These are phyloP conservation scores for Phytophthora europaea DNA, from an alignment of 352 stramenopile genomes.

Conservation along the genomic window DNA sequence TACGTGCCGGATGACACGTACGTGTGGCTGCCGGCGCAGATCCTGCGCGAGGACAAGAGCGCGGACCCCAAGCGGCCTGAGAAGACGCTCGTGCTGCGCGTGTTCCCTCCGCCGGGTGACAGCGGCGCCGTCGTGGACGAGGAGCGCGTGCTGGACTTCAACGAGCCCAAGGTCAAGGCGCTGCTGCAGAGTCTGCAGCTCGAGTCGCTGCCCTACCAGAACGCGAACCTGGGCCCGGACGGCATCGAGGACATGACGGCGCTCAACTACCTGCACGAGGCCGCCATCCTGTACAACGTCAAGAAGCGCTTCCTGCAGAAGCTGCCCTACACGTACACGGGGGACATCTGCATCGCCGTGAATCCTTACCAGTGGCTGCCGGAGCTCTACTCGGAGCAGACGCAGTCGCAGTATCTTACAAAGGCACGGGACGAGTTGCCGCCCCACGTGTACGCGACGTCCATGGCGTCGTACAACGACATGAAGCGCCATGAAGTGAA, in stretches of 20 bases:
- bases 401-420: slow-evolving; percentile 75
- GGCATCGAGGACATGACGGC: slow-evolving; percentile 91
- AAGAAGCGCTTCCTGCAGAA: slow-evolving; percentile 85
- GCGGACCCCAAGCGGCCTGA: slow-evolving; percentile 61
- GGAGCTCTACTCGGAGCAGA: slow-evolving; percentile 86
- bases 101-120: slow-evolving; percentile 48
- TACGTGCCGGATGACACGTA: slow-evolving; percentile 84
- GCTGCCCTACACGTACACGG: slow-evolving; percentile 97
- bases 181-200: slow-evolving; percentile 74
- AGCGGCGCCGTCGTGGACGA: slow-evolving; percentile 27
- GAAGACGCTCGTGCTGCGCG: slow-evolving; percentile 67
- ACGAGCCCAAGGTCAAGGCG: slow-evolving; percentile 71
- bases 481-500: slow-evolving; percentile 74
- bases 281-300: slow-evolving; percentile 94
- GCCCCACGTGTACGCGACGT: slow-evolving; percentile 81
- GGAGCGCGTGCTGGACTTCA: slow-evolving; percentile 81
- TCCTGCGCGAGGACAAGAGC: slow-evolving; percentile 71
- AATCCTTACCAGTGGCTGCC: slow-evolving; percentile 96
- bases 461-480: slow-evolving; percentile 73
- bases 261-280: slow-evolving; percentile 92
- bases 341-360: slow-evolving; percentile 97
- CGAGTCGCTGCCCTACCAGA: slow-evolving; percentile 83
- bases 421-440: slow-evolving; percentile 65
- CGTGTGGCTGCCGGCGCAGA: slow-evolving; percentile 83
- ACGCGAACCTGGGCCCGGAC: slow-evolving; percentile 63